These are phyloP conservation scores for Podaxis mareebaensis DNA, from an alignment of 768 basidiomycete genomes.

Conservation along the genomic window DNA sequence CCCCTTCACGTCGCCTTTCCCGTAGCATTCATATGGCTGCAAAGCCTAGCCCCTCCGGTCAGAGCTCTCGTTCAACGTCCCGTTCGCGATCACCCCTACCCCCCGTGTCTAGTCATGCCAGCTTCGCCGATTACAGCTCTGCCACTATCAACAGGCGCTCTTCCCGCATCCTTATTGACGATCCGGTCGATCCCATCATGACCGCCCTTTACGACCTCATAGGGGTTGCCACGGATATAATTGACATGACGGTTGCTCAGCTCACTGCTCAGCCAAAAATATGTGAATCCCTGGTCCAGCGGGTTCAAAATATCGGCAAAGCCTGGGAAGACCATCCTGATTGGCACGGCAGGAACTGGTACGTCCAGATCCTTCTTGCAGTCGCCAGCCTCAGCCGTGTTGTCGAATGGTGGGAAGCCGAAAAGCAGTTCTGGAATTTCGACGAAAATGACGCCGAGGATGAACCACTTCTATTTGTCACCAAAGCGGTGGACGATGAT, in stretches of 20 bases:
- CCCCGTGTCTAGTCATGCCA: slow-evolving; percentile 59
- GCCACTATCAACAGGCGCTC: slow-evolving; percentile 66
- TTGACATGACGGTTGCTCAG: slow-evolving; percentile 85
- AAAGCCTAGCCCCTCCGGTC: slow-evolving; percentile 66
- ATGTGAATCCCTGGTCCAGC: slow-evolving; percentile 85
- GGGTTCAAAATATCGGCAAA: slow-evolving; percentile 88
- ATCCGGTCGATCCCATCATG: slow-evolving; percentile 89
- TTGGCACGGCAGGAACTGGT: slow-evolving; percentile 98
- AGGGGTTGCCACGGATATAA: slow-evolving; percentile 88
- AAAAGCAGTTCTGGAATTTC: slow-evolving; percentile 99
- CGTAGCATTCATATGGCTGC: slow-evolving; percentile 79
- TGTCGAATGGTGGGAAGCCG: slow-evolving; percentile 99
- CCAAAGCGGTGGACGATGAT: slow-evolving; percentile 79
- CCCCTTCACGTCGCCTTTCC: slow-evolving; percentile 78
- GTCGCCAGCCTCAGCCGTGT: slow-evolving; percentile 95
- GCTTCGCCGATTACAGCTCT: slow-evolving; percentile 60
- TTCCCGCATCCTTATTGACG: slow-evolving; percentile 81
- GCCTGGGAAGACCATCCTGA: slow-evolving; percentile 98
- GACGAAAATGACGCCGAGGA: slow-evolving; percentile 90
- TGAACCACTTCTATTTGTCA: slow-evolving; percentile 90
- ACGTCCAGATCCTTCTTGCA: slow-evolving; percentile 93
- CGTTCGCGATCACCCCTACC: slow-evolving; percentile 93
- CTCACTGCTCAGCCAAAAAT: slow-evolving; percentile 84
- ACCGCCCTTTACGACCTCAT: slow-evolving; percentile 89
- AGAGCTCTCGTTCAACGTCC: slow-evolving; percentile 92